Evolutionary conservation across 1,139 yeast genomes (phyloP).

Genomic region (Taphrina communis): DNA sequence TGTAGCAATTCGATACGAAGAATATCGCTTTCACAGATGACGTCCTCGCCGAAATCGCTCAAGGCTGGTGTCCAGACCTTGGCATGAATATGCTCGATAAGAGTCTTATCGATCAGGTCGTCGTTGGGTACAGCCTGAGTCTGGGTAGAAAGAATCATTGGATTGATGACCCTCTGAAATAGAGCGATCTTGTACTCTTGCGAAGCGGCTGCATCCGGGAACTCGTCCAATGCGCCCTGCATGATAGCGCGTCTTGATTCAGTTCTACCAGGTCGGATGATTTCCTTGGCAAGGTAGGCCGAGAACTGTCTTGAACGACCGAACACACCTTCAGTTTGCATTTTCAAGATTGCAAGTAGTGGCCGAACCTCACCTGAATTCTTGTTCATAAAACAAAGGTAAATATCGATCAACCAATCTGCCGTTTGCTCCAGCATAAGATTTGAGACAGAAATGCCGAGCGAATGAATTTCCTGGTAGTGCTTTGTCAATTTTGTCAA

Average conservation of each 20-base stretch:
- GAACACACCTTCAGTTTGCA: constrained; percentile 1
- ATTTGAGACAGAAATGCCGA: not conserved
- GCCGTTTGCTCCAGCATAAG: constrained; percentile 2
- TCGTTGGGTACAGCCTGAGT: not conserved
- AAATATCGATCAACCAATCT: constrained; percentile 11
- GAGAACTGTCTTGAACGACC: constrained; percentile 4
- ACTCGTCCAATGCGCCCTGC: constrained; percentile 1
- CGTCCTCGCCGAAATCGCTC: constrained; percentile 59
- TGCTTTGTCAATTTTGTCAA: constrained; percentile 9
- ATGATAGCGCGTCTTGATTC: not conserved
- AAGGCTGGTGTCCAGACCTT: constrained; percentile 66
- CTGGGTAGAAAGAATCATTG: constrained; percentile 32
- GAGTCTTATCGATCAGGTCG: constrained; percentile 49
- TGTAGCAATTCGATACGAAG: constrained; percentile 81
- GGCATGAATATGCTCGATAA: constrained; percentile 69
- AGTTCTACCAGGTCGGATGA: not conserved
- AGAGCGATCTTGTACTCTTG: constrained; percentile 31
- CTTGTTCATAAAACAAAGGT: not conserved
- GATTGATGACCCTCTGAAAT: constrained; percentile 36
- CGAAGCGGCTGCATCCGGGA: not conserved
- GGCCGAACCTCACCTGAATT: constrained; percentile 4
- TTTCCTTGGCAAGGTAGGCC: not conserved
- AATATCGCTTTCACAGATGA: constrained; percentile 74
- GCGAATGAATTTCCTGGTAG: constrained; percentile 4
- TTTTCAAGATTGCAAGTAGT: constrained; percentile 1